Conservation (phyloP, 179 eudicot species). For the Vitellaria paradoxa region DNA sequence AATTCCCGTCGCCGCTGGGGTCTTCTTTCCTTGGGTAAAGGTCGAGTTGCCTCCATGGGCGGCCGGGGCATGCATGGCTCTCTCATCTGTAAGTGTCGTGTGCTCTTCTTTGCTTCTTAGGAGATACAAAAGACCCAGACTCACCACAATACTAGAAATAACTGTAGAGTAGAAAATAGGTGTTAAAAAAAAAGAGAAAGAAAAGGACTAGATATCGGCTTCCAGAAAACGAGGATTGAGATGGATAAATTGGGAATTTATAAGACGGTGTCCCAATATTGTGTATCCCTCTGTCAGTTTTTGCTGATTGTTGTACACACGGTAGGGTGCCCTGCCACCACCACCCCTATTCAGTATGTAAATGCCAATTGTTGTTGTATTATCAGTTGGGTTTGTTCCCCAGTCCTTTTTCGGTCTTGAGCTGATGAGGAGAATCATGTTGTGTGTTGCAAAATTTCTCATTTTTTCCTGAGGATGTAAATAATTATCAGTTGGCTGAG, state of each 20-base stretch:
- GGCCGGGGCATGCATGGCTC: conserved; percentile 97
- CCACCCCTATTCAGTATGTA: conserved; percentile 3
- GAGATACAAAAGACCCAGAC: conserved; percentile 75
- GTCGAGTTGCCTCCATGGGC: conserved; percentile 88
- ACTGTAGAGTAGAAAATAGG: conserved; percentile 54
- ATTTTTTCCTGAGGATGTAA: too few species aligned
- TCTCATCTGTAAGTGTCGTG: conserved; percentile 89
- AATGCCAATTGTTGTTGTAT: conserved; percentile 6
- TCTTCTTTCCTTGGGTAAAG: conserved; percentile 61
- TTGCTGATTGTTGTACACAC: not conserved
- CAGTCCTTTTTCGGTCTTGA: too few species aligned
- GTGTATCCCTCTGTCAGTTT: not conserved
- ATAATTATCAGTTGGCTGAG: too few species aligned
- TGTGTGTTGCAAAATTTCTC: too few species aligned
- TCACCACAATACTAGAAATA: conserved; percentile 74
- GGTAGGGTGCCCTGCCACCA: not conserved
- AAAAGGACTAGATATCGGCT: not conserved
- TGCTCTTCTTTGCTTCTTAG: conserved; percentile 93
- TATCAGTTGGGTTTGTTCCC: not conserved
- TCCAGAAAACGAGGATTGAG: not conserved
- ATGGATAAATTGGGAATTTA: not conserved
- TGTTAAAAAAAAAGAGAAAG: not conserved
- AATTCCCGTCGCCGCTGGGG: conserved; percentile 87
- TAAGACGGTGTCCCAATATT: not conserved
- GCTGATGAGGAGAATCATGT: too few species aligned